A percentile compares a stretch with the other conserved stretches of the same genome.
Evolutionary conservation across 371 early-diverging fungal genomes (phyloP).

Genomic region (Circinella umbellata): DNA sequence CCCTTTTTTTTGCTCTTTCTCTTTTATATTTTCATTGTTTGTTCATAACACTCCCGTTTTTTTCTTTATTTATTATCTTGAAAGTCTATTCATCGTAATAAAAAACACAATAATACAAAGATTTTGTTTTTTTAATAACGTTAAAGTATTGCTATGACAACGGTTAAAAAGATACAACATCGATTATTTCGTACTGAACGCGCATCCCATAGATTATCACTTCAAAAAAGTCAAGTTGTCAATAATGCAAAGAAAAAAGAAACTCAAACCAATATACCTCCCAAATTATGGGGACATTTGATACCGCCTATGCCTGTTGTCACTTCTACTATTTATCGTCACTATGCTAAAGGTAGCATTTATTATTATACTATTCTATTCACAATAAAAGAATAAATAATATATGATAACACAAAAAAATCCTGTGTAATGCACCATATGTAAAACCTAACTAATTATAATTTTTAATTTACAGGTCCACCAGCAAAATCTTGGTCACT

Average conservation of each 20-base stretch:
- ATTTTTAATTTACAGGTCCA: constrained; percentile 31
- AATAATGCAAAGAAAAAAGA: constrained; percentile 12
- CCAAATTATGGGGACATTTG: constrained; percentile 17
- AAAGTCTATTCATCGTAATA: no score
- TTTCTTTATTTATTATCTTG: no score
- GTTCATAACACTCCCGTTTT: background rate
- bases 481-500: constrained; percentile 51
- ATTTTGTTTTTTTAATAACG: background rate
- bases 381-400: background rate
- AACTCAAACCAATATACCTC: constrained; percentile 15
- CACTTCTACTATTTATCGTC: constrained; percentile 24
- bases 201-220: constrained; percentile 4
- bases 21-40: background rate
- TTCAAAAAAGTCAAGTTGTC: constrained; percentile 12
- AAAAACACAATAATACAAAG: no score
- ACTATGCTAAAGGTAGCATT: constrained; percentile 20
- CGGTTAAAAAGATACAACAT: background rate
- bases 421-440: background rate
- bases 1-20: background rate
- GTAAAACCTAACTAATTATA: no score
- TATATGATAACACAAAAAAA: background rate
- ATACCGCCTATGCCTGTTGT: constrained; percentile 23
- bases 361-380: background rate
- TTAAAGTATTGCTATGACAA: background rate
- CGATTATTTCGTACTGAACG: constrained; percentile 6